These are phyloP conservation scores for Apodospora peruviana DNA, from an alignment of 495 filamentous ascomycete genomes.

Conservation along the genomic window DNA sequence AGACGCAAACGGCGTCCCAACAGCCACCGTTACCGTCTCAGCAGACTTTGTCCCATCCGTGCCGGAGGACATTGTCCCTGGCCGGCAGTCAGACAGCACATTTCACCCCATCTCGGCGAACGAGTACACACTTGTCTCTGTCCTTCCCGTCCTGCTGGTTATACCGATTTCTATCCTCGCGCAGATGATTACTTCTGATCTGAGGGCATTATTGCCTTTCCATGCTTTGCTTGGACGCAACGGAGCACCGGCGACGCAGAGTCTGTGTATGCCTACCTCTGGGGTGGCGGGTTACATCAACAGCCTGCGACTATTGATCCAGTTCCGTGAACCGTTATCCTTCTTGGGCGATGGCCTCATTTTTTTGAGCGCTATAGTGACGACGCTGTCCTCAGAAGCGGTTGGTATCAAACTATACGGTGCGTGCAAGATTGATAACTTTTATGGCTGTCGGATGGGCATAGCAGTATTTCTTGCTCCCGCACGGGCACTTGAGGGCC, in stretches of 20 bases:
- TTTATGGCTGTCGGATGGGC: slow-evolving; percentile 1
- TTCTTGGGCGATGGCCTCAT: slow-evolving; percentile 18
- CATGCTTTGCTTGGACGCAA: slow-evolving; percentile 16
- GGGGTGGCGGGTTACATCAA: slow-evolving; percentile 17
- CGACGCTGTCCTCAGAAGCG: slow-evolving; percentile 22
- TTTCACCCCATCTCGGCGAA: slow-evolving; percentile 5
- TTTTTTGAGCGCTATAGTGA: slow-evolving; percentile 17
- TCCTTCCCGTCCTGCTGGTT: slow-evolving; percentile 22
- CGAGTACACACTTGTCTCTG: slow-evolving; percentile 23
- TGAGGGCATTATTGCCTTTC: slow-evolving; percentile 25
- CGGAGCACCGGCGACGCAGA: slow-evolving; percentile 19
- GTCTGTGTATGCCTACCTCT: slow-evolving; percentile 19
- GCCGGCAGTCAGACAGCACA: no score
- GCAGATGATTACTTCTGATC: slow-evolving; percentile 18
- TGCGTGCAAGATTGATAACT: not conserved
- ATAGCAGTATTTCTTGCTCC: not conserved
- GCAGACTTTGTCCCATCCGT: not conserved
- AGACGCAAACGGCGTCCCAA: no score
- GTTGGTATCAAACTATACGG: slow-evolving; percentile 19
- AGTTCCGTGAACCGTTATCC: slow-evolving; percentile 13
- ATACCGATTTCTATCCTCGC: slow-evolving; percentile 20
- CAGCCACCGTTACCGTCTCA: not conserved
- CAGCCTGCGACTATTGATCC: slow-evolving; percentile 16
- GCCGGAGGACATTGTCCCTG: no score
- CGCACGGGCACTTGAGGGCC: not conserved